Conservation (phyloP, 306 rosid species). For the Abrus pulchellus region DNA sequence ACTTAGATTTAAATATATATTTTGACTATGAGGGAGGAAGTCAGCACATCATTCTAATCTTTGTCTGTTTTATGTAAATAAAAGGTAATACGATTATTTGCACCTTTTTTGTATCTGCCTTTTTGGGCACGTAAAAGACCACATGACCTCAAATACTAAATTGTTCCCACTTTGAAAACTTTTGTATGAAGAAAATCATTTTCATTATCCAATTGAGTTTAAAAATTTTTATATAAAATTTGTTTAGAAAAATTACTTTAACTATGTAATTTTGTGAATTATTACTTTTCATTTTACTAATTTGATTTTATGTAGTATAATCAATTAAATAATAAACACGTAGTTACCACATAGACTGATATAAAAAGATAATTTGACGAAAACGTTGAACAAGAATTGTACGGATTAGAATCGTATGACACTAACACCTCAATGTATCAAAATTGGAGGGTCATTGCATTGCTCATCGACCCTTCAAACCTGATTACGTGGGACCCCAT, state of each 20-base stretch:
- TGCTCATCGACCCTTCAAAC: background rate
- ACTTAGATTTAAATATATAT: too few species aligned
- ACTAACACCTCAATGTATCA: too few species aligned
- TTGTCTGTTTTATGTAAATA: background rate
- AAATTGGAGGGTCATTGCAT: background rate
- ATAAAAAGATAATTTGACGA: background rate
- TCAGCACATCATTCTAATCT: background rate
- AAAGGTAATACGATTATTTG: background rate
- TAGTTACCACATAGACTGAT: too few species aligned
- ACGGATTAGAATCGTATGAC: background rate
- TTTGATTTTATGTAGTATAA: background rate
- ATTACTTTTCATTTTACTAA: too few species aligned
- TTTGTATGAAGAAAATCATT: too few species aligned
- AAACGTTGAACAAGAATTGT: slow-evolving; percentile 5
- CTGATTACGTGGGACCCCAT: background rate
- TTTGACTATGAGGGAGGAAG: slow-evolving; percentile 27
- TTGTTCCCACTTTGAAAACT: background rate
- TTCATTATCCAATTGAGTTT: too few species aligned
- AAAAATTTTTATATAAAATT: too few species aligned
- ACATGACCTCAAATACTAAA: background rate
- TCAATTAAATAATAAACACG: background rate
- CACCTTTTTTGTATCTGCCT: background rate
- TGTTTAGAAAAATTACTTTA: too few species aligned
- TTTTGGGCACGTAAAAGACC: background rate
- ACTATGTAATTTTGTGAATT: too few species aligned